Conservation (phyloP, 2,329 filamentous ascomycete genomes). For the Fusarium abutilonis region DNA sequence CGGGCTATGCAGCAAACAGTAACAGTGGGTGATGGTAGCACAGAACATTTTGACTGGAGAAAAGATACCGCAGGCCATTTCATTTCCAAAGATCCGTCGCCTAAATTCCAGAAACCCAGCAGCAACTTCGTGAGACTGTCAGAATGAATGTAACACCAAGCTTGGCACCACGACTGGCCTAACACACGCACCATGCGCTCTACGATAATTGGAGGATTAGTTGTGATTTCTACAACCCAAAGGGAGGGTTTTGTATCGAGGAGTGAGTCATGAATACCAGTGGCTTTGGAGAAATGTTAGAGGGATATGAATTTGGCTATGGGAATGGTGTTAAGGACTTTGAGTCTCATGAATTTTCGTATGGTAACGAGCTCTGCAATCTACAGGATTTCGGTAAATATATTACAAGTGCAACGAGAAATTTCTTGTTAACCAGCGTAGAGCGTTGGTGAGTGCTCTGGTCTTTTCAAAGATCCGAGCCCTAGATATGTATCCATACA, state of each 20-base stretch:
- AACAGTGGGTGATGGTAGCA: too few relatives aligned
- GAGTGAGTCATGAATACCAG: constrained; percentile 45
- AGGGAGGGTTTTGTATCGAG: constrained; percentile 33
- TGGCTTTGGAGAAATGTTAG: constrained; percentile 41
- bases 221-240: neutral
- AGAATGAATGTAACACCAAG: neutral
- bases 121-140: constrained; percentile 33
- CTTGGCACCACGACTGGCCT: constrained; percentile 22
- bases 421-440: constrained; percentile 7
- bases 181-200: constrained; percentile 46
- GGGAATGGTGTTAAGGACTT: constrained; percentile 47
- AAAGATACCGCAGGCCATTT: neutral
- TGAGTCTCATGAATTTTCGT: constrained; percentile 47
- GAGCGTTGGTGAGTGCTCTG: constrained; percentile 42
- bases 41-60: too few relatives aligned
- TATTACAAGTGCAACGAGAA: too few relatives aligned
- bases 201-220: constrained; percentile 9
- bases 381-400: constrained; percentile 12
- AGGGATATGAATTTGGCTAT: constrained; percentile 43
- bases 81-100: too few relatives aligned
- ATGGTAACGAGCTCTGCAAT: constrained; percentile 47
- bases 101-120: constrained; percentile 23
- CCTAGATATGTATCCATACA: constrained; percentile 42
- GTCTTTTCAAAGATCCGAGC: constrained; percentile 44
- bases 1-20: neutral